phyloP scores from a whole-genome alignment of 2,329 filamentous ascomycete genomes.

The Drechmeria coniospora region DNA sequence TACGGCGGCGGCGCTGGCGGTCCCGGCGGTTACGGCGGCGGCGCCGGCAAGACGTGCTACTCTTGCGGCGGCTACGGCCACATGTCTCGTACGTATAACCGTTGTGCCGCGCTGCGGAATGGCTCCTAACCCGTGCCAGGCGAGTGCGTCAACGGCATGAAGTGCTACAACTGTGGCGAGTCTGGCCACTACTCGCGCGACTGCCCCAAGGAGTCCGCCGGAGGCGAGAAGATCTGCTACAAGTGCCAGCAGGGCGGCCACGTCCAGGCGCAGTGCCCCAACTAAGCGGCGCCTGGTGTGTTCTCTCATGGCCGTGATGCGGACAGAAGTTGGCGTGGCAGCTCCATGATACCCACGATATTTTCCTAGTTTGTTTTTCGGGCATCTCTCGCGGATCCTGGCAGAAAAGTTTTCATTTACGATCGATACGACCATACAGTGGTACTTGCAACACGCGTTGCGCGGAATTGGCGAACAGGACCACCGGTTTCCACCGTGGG shows the following conservation, averaged over 20 bases:
- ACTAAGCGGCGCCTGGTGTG: slow-evolving; percentile 25
- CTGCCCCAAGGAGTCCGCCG: slow-evolving; percentile 80
- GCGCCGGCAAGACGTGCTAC: slow-evolving; percentile 79
- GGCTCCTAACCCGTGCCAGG: slow-evolving; percentile 23
- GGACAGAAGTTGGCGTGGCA: slow-evolving; percentile 22
- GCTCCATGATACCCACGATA: slow-evolving; percentile 27
- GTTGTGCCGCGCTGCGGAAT: too few species aligned
- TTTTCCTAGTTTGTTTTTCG: slow-evolving; percentile 12
- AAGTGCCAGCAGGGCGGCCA: slow-evolving; percentile 78
- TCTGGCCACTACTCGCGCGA: slow-evolving; percentile 90
- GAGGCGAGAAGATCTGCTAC: slow-evolving; percentile 94
- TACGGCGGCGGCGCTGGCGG: slow-evolving; percentile 23
- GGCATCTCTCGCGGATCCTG: slow-evolving; percentile 1
- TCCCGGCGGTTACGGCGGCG: slow-evolving; percentile 26
- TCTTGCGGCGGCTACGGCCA: slow-evolving; percentile 94
- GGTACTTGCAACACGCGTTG: slow-evolving; percentile 14
- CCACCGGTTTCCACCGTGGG: slow-evolving; percentile 9
- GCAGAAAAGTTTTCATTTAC: slow-evolving; percentile 10
- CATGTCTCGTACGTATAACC: slow-evolving; percentile 59
- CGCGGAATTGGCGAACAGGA: slow-evolving; percentile 10
- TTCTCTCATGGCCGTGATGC: slow-evolving; percentile 9
- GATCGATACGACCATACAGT: slow-evolving; percentile 17
- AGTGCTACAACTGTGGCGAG: slow-evolving; percentile 98
- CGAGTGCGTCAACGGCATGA: slow-evolving; percentile 96
- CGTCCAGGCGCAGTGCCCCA: slow-evolving; percentile 87